phyloP scores from a whole-genome alignment of 2,329 filamentous ascomycete genomes.

The Teratosphaeria pseudoeucalypti region DNA sequence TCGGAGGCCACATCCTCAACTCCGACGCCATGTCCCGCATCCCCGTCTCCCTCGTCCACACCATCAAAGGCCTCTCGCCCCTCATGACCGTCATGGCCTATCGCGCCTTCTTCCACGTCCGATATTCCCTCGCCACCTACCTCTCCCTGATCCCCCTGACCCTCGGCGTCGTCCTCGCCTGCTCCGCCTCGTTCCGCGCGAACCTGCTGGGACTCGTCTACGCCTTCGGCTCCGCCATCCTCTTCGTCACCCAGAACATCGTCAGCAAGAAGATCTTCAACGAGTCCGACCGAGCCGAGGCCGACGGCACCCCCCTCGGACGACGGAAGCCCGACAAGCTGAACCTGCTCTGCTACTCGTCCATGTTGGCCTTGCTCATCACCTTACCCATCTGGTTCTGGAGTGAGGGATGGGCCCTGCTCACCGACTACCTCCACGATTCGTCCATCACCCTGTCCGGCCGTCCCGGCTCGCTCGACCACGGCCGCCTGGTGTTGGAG shows the following conservation, averaged over 20 bases:
- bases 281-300: conserved; percentile 75
- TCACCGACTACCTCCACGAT: conserved; percentile 69
- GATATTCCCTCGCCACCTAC: conserved; percentile 79
- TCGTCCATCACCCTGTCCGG: conserved; percentile 68
- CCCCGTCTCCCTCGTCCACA: conserved; percentile 92
- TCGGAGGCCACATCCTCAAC: conserved; percentile 85
- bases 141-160: conserved; percentile 69
- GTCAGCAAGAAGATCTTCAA: conserved; percentile 98
- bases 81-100: conserved; percentile 93
- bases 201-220: conserved; percentile 85
- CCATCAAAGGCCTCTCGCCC: conserved; percentile 93
- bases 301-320: conserved; percentile 52
- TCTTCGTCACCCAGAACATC: conserved; percentile 97
- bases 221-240: conserved; percentile 77
- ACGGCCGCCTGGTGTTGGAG: conserved; percentile 57
- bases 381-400: conserved; percentile 90
- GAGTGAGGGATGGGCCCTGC: conserved; percentile 69
- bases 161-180: conserved; percentile 88
- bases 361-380: conserved; percentile 77
- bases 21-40: conserved; percentile 91
- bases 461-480: conserved; percentile 61
- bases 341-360: conserved; percentile 95
- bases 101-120: conserved; percentile 76
- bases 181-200: conserved; percentile 81
- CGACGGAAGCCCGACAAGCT: conserved; percentile 87